Conservation (phyloP, 768 basidiomycete genomes). For the Ramaria rubella region DNA sequence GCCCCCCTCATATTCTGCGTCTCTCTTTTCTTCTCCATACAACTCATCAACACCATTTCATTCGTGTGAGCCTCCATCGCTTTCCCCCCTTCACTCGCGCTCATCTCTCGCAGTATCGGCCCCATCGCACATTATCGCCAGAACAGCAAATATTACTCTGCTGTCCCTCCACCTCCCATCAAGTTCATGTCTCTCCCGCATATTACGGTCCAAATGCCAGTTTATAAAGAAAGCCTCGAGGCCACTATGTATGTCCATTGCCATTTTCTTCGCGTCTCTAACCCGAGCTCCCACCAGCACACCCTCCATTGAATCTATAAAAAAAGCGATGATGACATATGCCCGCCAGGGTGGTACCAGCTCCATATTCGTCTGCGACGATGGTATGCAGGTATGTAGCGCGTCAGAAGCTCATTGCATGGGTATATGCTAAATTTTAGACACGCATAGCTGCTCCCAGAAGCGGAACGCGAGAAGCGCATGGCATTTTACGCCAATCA, state of each 20-base stretch:
- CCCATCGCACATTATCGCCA: constrained; percentile 82
- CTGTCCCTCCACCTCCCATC: constrained; percentile 52
- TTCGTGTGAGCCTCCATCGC: neutral
- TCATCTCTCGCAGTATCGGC: constrained; percentile 52
- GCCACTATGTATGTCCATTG: constrained; percentile 79
- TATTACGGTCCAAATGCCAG: constrained; percentile 76
- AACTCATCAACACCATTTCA: constrained; percentile 12
- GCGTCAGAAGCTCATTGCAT: no score
- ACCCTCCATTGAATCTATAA: constrained; percentile 69
- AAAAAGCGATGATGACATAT: constrained; percentile 85
- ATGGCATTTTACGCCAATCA: constrained; percentile 64
- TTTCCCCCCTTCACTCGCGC: neutral
- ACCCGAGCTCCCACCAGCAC: no score
- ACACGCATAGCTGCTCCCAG: constrained; percentile 37
- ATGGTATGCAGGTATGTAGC: constrained; percentile 72
- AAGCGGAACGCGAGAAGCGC: constrained; percentile 58
- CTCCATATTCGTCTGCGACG: constrained; percentile 74
- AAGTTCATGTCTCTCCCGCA: constrained; percentile 65
- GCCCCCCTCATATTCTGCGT: constrained; percentile 72
- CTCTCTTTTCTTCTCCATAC: constrained; percentile 34
- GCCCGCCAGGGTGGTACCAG: constrained; percentile 82
- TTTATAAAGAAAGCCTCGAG: constrained; percentile 81
- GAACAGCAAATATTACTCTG: constrained; percentile 80
- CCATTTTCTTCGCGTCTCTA: no score
- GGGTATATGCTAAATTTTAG: neutral